Evolutionary conservation across 768 basidiomycete species (phyloP).

Genomic region (Kwoniella dendrophila): DNA sequence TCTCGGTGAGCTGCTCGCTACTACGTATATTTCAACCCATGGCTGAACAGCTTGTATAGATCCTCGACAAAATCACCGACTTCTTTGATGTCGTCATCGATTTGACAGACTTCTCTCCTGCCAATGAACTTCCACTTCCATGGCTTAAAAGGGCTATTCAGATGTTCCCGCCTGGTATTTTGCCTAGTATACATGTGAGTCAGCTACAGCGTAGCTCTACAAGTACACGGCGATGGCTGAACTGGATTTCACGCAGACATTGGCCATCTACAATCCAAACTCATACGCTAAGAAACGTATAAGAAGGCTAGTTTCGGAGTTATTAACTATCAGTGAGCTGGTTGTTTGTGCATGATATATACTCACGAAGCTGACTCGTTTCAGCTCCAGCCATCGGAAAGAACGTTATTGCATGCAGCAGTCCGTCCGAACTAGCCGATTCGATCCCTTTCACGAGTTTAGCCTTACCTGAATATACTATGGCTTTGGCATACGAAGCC

Average conservation of each 20-base stretch:
- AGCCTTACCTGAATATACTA: constrained; percentile 41
- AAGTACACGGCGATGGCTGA: no score
- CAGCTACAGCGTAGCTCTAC: background rate
- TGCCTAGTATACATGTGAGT: constrained; percentile 38
- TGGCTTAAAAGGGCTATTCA: constrained; percentile 38
- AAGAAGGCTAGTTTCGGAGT: constrained; percentile 32
- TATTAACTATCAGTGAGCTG: constrained; percentile 28
- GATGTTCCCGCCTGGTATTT: constrained; percentile 39
- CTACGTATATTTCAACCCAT: background rate
- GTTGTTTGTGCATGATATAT: background rate
- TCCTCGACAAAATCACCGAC: constrained; percentile 42
- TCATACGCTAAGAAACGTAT: constrained; percentile 35
- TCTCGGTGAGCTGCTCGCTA: constrained; percentile 35
- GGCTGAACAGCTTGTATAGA: constrained; percentile 9
- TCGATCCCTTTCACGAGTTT: constrained; percentile 45
- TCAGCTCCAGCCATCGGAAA: constrained; percentile 29
- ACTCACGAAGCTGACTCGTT: background rate
- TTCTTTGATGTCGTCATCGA: constrained; percentile 47
- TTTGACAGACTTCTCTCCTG: constrained; percentile 39
- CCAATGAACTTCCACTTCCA: constrained; percentile 40
- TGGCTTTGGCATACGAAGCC: constrained; percentile 45
- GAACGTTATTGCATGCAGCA: constrained; percentile 37
- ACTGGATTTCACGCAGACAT: constrained; percentile 19
- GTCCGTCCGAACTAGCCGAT: constrained; percentile 43
- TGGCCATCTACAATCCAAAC: constrained; percentile 50